Evolutionary conservation across 805 yeast genomes (phyloP).

Genomic region (Starmerella roubikii): DNA sequence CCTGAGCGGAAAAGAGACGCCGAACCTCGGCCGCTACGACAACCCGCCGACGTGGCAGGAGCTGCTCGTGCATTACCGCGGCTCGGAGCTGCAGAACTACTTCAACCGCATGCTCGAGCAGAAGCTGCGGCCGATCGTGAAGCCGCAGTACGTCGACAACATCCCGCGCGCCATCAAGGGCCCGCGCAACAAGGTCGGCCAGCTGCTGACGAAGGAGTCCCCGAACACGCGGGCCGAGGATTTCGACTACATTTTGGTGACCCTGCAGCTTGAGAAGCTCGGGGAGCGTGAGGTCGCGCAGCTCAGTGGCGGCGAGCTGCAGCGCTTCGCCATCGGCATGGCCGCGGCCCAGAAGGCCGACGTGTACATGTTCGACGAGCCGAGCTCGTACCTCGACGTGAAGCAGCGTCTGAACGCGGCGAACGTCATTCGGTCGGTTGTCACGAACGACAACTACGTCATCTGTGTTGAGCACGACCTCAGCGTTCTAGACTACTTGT

Average conservation of each 20-base stretch:
- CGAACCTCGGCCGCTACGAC: constrained; percentile 86
- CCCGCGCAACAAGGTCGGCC: constrained; percentile 70
- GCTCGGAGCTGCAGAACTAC: constrained; percentile 92
- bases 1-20: constrained; percentile 93
- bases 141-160: constrained; percentile 97
- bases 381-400: constrained; percentile 94
- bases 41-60: constrained; percentile 98
- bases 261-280: constrained; percentile 63
- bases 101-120: constrained; percentile 91
- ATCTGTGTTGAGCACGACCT: constrained; percentile 98
- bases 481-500: constrained; percentile 90
- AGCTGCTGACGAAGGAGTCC: constrained; percentile 57
- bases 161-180: constrained; percentile 93
- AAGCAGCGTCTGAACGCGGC: constrained; percentile 99
- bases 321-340: constrained; percentile 96
- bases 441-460: constrained; percentile 62
- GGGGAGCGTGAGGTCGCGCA: constrained; percentile 77
- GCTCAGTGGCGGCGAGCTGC: constrained; percentile 96
- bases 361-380: constrained; percentile 99
- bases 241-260: constrained; percentile 50
- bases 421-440: constrained; percentile 73
- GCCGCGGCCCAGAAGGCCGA: constrained; percentile 90
- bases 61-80: constrained; percentile 81
- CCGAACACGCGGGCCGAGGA: constrained; percentile 46
- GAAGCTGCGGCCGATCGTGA: constrained; percentile 87